Evolutionary conservation across 2,329 filamentous ascomycete species (phyloP).

Genomic region (Aspergillus alliaceus): DNA sequence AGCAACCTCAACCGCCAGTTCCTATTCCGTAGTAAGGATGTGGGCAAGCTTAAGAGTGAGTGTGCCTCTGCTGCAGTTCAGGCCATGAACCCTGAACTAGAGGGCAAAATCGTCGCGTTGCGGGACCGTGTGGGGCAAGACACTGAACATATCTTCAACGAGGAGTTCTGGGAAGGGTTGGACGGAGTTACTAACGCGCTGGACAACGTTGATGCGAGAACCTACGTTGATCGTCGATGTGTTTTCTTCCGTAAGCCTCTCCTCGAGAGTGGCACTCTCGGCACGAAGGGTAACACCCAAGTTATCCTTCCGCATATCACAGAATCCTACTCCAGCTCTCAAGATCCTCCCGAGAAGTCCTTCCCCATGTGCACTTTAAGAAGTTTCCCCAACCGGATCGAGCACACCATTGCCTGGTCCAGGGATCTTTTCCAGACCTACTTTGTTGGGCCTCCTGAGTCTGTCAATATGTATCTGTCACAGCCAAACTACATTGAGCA

Average conservation of each 20-base stretch:
- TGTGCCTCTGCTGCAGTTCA: constrained; percentile 87
- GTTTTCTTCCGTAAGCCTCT: constrained; percentile 98
- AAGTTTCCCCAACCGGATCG: constrained; percentile 97
- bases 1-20: constrained; percentile 98
- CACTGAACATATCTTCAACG: constrained; percentile 92
- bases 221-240: constrained; percentile 92
- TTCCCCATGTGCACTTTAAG: constrained; percentile 98
- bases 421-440: constrained; percentile 92
- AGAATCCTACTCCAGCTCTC: constrained; percentile 95
- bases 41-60: constrained; percentile 95
- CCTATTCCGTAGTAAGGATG: constrained; percentile 88
- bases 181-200: constrained; percentile 95
- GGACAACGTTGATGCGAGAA: constrained; percentile 95
- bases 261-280: constrained; percentile 94
- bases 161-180: constrained; percentile 82
- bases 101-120: constrained; percentile 79
- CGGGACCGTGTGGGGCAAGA: constrained; percentile 89
- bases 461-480: constrained; percentile 89
- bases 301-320: constrained; percentile 88
- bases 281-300: constrained; percentile 97
- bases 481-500: constrained; percentile 87
- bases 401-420: constrained; percentile 98
- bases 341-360: constrained; percentile 96
- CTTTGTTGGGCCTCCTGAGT: constrained; percentile 90
- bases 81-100: constrained; percentile 90